Evolutionary conservation across 495 filamentous ascomycete genomes (phyloP).

Genomic region (Hyaloscypha variabilis): DNA sequence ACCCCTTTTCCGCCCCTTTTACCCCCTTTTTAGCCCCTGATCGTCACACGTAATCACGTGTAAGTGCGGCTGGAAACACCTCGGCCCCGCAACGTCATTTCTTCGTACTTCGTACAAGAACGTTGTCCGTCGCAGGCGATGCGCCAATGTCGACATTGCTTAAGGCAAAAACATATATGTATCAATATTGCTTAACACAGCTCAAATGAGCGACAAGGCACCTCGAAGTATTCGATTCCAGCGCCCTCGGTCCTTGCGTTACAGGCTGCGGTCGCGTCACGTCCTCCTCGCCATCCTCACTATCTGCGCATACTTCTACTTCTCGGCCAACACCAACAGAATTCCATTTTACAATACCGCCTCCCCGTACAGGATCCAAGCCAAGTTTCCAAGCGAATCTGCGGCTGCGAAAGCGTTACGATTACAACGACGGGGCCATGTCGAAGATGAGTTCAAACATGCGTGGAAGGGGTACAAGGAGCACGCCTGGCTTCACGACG

Average conservation of each 20-base stretch:
- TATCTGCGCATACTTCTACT: background rate
- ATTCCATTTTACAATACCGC: background rate
- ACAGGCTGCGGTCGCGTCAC: background rate
- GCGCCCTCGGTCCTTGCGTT: background rate
- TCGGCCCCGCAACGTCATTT: too few relatives aligned
- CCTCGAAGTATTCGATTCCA: background rate
- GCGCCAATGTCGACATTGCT: background rate
- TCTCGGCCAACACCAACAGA: background rate
- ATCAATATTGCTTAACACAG: background rate
- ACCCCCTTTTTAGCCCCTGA: too few relatives aligned
- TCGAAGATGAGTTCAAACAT: slow-evolving; percentile 76
- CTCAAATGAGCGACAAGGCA: background rate
- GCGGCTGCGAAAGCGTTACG: slow-evolving; percentile 58
- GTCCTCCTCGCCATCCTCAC: background rate
- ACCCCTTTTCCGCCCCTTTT: too few relatives aligned
- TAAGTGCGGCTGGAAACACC: too few relatives aligned
- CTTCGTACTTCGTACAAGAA: too few relatives aligned
- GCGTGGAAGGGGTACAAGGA: slow-evolving; percentile 82
- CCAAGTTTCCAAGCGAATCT: slow-evolving; percentile 47
- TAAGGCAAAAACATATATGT: background rate
- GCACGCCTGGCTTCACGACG: slow-evolving; percentile 81
- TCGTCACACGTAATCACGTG: too few relatives aligned
- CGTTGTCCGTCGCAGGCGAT: too few relatives aligned
- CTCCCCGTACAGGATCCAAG: slow-evolving; percentile 1
- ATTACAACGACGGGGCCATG: slow-evolving; percentile 60